Conservation (phyloP, 768 basidiomycete genomes). For the Sistotremastrum niveocremeum region DNA sequence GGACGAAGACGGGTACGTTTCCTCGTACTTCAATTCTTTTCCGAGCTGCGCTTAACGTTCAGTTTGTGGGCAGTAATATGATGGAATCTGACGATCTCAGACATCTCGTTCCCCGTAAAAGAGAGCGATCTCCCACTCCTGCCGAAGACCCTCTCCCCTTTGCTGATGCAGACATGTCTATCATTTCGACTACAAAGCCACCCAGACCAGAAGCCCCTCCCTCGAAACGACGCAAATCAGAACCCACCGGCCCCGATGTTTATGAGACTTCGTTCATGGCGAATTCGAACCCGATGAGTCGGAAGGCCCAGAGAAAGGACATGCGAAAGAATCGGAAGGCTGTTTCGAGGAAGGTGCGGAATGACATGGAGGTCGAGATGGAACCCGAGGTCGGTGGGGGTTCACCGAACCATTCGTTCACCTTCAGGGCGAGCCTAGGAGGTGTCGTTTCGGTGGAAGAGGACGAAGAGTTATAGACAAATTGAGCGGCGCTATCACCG, state of each 20-base stretch:
- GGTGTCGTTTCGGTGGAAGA: too few relatives aligned
- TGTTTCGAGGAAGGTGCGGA: slow-evolving; percentile 17
- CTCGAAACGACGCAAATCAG: slow-evolving; percentile 19
- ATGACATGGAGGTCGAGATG: neutral
- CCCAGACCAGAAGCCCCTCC: slow-evolving; percentile 3
- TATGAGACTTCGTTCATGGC: slow-evolving; percentile 35
- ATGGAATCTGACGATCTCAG: slow-evolving; percentile 20
- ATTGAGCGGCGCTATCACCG: too few relatives aligned
- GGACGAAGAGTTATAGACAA: too few relatives aligned
- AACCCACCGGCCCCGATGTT: slow-evolving; percentile 29
- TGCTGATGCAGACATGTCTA: neutral
- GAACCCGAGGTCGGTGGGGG: too few relatives aligned
- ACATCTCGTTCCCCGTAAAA: slow-evolving; percentile 16
- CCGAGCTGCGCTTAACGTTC: neutral
- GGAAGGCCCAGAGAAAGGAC: slow-evolving; percentile 47
- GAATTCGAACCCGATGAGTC: slow-evolving; percentile 43
- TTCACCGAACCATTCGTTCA: too few relatives aligned
- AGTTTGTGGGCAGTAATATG: slow-evolving; percentile 4
- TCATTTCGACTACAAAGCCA: slow-evolving; percentile 2
- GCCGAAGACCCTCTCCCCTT: slow-evolving; percentile 3
- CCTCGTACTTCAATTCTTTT: neutral
- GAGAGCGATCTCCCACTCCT: slow-evolving; percentile 17
- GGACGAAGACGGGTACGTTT: slow-evolving; percentile 27
- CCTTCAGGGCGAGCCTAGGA: too few relatives aligned
- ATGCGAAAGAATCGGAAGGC: slow-evolving; percentile 49